Conservation (phyloP, 78 protist genomes). For the Dictyostelium brefeldianum region DNA sequence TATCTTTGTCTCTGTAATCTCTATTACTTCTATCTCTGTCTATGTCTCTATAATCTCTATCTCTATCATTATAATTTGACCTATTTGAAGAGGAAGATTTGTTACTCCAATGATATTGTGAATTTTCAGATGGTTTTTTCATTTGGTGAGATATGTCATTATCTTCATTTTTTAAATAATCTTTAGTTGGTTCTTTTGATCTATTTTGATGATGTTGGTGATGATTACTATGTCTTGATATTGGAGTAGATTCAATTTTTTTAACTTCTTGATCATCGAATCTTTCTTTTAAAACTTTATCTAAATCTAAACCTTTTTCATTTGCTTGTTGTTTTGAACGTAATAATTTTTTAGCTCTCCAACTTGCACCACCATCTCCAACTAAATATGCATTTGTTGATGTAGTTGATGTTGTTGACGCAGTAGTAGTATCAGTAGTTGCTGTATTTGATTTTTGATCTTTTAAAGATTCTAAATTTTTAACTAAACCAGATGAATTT, state of each 20-base stretch:
- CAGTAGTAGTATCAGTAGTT: background rate
- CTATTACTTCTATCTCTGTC: background rate
- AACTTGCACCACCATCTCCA: constrained; percentile 77
- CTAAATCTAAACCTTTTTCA: constrained; percentile 21
- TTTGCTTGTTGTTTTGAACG: constrained; percentile 58
- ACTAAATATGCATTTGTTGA: background rate
- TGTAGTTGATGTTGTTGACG: background rate
- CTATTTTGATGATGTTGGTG: background rate
- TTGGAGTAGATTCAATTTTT: background rate
- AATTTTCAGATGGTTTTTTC: constrained; percentile 41
- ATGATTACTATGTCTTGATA: background rate
- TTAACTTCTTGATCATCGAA: constrained; percentile 10
- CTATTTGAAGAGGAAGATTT: background rate
- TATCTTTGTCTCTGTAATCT: background rate
- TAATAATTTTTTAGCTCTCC: constrained; percentile 62
- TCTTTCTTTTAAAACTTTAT: constrained; percentile 33
- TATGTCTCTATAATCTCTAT: constrained; percentile 18
- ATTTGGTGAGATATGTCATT: background rate
- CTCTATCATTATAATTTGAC: constrained; percentile 14
- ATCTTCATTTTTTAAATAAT: constrained; percentile 44
- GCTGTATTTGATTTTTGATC: background rate
- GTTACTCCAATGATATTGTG: constrained; percentile 20
- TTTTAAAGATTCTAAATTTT: background rate
- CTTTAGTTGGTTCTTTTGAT: constrained; percentile 23
- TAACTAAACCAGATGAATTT: constrained; percentile 58